Percentiles rank a stretch among this genome's conserved stretches.
phyloP scores from a whole-genome alignment of 1,139 yeast genomes.

The Geotrichum cucujoidarum region DNA sequence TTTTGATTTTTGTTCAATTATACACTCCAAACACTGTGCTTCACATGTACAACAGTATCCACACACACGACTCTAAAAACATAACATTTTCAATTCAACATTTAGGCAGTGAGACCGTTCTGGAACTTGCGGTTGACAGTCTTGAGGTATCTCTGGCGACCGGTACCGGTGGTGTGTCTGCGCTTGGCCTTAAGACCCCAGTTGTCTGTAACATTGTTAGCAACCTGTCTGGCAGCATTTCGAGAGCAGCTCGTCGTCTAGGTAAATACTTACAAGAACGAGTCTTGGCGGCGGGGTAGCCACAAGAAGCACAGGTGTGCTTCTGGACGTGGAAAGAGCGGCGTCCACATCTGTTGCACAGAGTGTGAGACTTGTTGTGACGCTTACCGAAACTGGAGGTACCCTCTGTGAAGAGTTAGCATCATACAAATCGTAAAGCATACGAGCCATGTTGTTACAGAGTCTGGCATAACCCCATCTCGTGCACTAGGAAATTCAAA shows the following conservation, averaged over 20 bases:
- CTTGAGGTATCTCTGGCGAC: conserved; percentile 98
- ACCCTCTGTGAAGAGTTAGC: conserved; percentile 62
- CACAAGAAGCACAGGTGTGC: conserved; percentile 98
- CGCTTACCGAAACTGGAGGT: conserved; percentile 99
- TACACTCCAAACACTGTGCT: conserved; percentile 2
- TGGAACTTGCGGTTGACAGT: conserved; percentile 96
- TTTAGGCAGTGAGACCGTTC: conserved; percentile 96
- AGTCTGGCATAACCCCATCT: not conserved
- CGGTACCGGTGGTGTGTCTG: conserved; percentile 99
- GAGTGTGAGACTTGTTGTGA: conserved; percentile 99
- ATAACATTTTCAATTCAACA: too few species aligned
- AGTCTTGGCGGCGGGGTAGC: conserved; percentile 99
- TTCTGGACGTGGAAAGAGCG: conserved; percentile 99
- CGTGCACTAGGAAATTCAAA: too few species aligned
- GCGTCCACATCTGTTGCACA: conserved; percentile 98
- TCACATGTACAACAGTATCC: conserved; percentile 9
- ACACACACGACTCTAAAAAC: too few species aligned
- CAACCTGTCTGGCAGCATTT: conserved; percentile 1
- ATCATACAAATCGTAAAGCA: not conserved
- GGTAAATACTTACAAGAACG: conserved; percentile 45
- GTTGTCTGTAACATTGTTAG: conserved; percentile 56
- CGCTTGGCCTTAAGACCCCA: conserved; percentile 99
- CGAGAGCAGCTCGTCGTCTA: not conserved
- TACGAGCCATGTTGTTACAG: not conserved
- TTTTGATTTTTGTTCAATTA: too few species aligned